phyloP scores from a whole-genome alignment of 345 rosid genomes.

The Barbarea vulgaris region DNA sequence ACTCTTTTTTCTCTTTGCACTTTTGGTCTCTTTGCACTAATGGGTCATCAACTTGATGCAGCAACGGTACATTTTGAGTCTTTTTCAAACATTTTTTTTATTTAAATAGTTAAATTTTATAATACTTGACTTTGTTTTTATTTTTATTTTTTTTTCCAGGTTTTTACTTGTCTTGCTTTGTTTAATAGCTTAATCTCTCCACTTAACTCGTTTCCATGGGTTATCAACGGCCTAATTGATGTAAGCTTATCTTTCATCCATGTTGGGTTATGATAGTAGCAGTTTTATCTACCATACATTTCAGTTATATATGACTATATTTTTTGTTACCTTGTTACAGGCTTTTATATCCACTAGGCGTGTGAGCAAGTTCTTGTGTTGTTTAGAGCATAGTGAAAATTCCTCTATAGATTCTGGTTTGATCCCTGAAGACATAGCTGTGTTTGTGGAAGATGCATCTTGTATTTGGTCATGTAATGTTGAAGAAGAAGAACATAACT shows the following conservation, averaged over 20 bases:
- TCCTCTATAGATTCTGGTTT: slow-evolving; percentile 40
- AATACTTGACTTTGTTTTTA: neutral
- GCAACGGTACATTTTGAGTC: slow-evolving; percentile 60
- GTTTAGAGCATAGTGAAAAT: slow-evolving; percentile 51
- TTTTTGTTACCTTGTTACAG: slow-evolving; percentile 41
- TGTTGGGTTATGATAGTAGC: slow-evolving; percentile 7
- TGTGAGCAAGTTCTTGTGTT: slow-evolving; percentile 75
- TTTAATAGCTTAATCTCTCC: slow-evolving; percentile 90
- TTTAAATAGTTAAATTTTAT: neutral
- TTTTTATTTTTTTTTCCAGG: no score
- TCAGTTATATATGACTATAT: slow-evolving; percentile 21
- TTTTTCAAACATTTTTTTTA: neutral
- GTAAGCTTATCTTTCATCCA: slow-evolving; percentile 54
- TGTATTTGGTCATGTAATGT: slow-evolving; percentile 68
- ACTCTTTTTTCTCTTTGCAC: slow-evolving; percentile 85
- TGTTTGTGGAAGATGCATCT: slow-evolving; percentile 64
- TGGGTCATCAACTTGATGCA: slow-evolving; percentile 97
- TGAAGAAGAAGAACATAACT: slow-evolving; percentile 45
- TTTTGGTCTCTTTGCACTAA: slow-evolving; percentile 77
- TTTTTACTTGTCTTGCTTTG: slow-evolving; percentile 90
- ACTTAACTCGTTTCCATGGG: slow-evolving; percentile 96
- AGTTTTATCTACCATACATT: neutral
- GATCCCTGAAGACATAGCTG: slow-evolving; percentile 50
- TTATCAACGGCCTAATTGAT: slow-evolving; percentile 91
- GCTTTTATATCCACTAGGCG: slow-evolving; percentile 86